Conservation (phyloP, 331 rosid genomes). For the Rosa hybrid region DNA sequence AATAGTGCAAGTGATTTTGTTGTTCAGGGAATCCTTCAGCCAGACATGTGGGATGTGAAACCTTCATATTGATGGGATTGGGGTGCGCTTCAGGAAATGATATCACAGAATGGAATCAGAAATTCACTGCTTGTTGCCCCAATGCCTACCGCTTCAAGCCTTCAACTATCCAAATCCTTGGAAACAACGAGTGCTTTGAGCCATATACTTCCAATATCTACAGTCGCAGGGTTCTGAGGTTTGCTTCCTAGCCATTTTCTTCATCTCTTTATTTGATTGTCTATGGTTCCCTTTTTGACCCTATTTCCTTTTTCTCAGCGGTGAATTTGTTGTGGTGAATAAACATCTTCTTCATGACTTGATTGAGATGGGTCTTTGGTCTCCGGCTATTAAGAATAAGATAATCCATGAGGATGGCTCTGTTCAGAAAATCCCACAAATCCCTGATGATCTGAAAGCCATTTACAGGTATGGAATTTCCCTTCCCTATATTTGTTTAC, state of each 20-base stretch:
- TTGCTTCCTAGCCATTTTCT: conserved; percentile 9
- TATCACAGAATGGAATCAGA: conserved; percentile 64
- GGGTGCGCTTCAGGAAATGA: conserved; percentile 58
- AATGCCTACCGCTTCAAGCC: conserved; percentile 99
- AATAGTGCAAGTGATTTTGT: conserved; percentile 15
- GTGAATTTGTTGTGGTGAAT: conserved; percentile 99
- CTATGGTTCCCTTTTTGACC: conserved; percentile 5
- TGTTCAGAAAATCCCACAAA: conserved; percentile 68
- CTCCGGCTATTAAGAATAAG: conserved; percentile 73
- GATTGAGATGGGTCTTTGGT: conserved; percentile 96
- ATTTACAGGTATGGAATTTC: conserved; percentile 72
- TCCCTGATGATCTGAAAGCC: conserved; percentile 67
- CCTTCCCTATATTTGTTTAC: background rate
- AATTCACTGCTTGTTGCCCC: conserved; percentile 97
- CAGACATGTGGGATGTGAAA: conserved; percentile 86
- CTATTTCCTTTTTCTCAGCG: conserved; percentile 43
- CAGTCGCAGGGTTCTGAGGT: conserved; percentile 95
- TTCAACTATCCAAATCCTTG: conserved; percentile 98
- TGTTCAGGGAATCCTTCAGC: conserved; percentile 86
- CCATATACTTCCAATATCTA: conserved; percentile 96
- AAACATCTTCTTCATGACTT: conserved; percentile 92
- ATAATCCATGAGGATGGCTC: conserved; percentile 80
- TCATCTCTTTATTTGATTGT: conserved; percentile 5
- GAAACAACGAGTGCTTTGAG: conserved; percentile 98
- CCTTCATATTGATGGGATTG: conserved; percentile 88